These are phyloP conservation scores for Cymodocea nodosa DNA, from an alignment of 116 monocot species.

Conservation along the genomic window DNA sequence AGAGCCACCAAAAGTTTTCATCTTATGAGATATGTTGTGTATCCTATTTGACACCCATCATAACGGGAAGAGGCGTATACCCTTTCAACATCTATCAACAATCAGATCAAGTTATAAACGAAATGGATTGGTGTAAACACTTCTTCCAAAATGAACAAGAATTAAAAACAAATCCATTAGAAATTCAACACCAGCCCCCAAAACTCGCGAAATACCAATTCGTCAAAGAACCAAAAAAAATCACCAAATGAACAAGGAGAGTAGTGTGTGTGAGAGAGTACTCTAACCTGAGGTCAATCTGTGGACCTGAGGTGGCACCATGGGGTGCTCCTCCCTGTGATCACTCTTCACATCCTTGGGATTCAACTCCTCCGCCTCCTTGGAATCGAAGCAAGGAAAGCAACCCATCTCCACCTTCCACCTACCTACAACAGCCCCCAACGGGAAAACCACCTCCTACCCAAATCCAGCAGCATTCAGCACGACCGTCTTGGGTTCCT, in stretches of 20 bases:
- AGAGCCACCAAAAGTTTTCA: too few species aligned
- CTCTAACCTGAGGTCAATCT: slow-evolving; percentile 28
- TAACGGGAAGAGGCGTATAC: too few species aligned
- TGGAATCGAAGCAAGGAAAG: slow-evolving; percentile 39
- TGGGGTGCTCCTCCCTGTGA: slow-evolving; percentile 23
- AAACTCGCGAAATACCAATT: slow-evolving; percentile 5
- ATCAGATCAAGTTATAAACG: too few species aligned
- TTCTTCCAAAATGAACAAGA: neutral
- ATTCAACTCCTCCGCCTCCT: slow-evolving; percentile 14
- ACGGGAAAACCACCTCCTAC: neutral
- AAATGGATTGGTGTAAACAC: too few species aligned
- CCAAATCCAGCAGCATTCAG: slow-evolving; percentile 5
- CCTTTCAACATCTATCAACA: too few species aligned
- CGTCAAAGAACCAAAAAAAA: neutral
- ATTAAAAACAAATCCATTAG: neutral
- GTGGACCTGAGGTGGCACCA: slow-evolving; percentile 32
- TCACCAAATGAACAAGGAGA: neutral
- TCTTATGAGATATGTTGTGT: too few species aligned
- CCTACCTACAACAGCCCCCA: neutral
- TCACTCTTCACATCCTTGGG: slow-evolving; percentile 2
- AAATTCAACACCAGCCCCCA: neutral
- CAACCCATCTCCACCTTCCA: slow-evolving; percentile 29
- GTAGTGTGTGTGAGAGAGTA: neutral
- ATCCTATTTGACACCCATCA: too few species aligned
- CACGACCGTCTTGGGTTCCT: neutral